Evolutionary conservation across 768 basidiomycete species (phyloP), one percentile per base, ranked within the genome.

Genomic region (Trametes villosa): DNA sequence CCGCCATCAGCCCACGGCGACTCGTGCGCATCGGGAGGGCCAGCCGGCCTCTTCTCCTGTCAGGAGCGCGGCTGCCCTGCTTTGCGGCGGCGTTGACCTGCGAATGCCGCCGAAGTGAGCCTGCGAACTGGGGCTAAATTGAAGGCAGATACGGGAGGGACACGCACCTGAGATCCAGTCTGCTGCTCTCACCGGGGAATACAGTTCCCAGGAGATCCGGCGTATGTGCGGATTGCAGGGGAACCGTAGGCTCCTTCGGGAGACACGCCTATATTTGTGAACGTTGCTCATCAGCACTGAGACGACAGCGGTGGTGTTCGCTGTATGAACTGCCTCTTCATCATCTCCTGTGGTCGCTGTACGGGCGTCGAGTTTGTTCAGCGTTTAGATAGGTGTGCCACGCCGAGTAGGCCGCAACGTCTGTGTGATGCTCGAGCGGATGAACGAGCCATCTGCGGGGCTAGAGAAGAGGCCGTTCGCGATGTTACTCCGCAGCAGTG

Each of bases 401-500:
- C 5, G 15, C 36, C 36, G 36, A 38, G 36, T 12, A 15, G 15
- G 11, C 36, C 36, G 13, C n/a, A 9, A 30, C 18, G 31, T 6
- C 6, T 30, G 30, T 18, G 33, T 5, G 29, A 49, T 31, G 8
- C 8, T 17, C 15, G 20, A 24, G 34, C 36, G 44, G 44, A 26
- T 26, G 11, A 12, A 5, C 9, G 22, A 40, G 1, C 2, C n/a
- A n/a, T n/a, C n/a, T n/a, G n/a, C n/a, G n/a, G 34, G 13, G 29
- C 33, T 34, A n/a, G 9, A 20, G 31, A 22, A n/a, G 33, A 33
- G 29, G 11, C 20, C 24, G 20, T 24, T 36, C 24, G 50, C 53
- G 53, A 54, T 24, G 42, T 44, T 44, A 31, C 29, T 54, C 53
- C 53, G 42, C 53, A 54, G 53, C 53, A 54, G 5, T 54, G 53